phyloP scores from a whole-genome alignment of 2,329 filamentous ascomycete species.

The Phaeosphaeriaceae sp. region DNA sequence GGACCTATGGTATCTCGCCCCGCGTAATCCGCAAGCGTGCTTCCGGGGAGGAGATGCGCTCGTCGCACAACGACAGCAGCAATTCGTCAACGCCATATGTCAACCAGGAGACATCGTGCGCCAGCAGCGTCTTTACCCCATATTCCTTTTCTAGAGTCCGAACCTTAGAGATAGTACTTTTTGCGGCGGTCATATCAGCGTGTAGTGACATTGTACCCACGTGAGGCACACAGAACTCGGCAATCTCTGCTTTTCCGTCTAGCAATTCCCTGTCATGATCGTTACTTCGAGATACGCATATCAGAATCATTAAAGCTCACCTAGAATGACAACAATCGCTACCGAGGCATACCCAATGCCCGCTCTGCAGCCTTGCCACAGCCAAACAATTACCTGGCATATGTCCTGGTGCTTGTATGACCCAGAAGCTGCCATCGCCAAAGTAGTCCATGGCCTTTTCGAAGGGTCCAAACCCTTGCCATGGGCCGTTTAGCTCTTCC shows the following conservation, averaged over 20 bases:
- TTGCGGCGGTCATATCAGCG: constrained; percentile 31
- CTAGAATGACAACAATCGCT: constrained; percentile 46
- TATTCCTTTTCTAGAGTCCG: constrained; percentile 28
- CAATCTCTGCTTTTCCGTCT: constrained; percentile 35
- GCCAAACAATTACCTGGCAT: constrained; percentile 50
- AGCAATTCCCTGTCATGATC: constrained; percentile 32
- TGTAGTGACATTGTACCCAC: constrained; percentile 35
- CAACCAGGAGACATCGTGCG: constrained; percentile 41
- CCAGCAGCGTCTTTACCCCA: constrained; percentile 37
- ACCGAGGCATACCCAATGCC: constrained; percentile 42
- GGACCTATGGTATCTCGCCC: constrained; percentile 31
- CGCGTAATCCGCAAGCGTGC: constrained; percentile 23
- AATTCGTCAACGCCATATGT: constrained; percentile 31
- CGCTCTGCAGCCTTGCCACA: constrained; percentile 29
- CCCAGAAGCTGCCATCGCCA: constrained; percentile 50
- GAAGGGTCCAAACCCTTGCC: constrained; percentile 45
- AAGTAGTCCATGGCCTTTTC: constrained; percentile 47
- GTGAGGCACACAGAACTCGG: constrained; percentile 33
- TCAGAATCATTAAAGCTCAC: constrained; percentile 11
- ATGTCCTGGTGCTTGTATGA: constrained; percentile 48
- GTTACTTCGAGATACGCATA: neutral
- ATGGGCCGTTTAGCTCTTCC: constrained; percentile 36
- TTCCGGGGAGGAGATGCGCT: constrained; percentile 13
- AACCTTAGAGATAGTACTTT: constrained; percentile 35
- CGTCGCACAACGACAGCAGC: constrained; percentile 42